Evolutionary conservation across 177 flowering plant genomes (phyloP).

Genomic region (Vitis hybrid): DNA sequence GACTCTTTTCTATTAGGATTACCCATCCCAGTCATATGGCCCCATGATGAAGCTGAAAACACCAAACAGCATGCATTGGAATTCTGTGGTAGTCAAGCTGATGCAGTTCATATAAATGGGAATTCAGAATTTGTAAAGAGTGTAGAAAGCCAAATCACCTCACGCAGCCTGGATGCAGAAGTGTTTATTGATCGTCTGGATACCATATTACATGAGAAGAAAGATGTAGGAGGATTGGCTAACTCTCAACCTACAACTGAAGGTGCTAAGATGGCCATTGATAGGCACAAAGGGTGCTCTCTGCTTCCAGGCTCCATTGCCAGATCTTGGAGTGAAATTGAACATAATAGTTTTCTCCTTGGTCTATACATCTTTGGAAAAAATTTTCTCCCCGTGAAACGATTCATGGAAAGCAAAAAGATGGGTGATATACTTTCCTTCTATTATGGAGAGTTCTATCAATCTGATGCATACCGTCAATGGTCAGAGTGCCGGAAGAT

Average conservation of each 20-base stretch:
- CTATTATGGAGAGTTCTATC: slow-evolving; percentile 50
- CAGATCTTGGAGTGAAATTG: slow-evolving; percentile 36
- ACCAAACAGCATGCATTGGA: slow-evolving; percentile 1
- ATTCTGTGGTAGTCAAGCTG: neutral
- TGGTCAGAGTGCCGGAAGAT: slow-evolving; percentile 40
- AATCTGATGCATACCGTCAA: slow-evolving; percentile 26
- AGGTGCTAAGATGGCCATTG: slow-evolving; percentile 5
- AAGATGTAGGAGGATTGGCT: neutral
- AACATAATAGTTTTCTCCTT: slow-evolving; percentile 34
- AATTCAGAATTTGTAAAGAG: slow-evolving; percentile 3
- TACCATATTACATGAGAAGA: neutral
- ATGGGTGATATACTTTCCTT: slow-evolving; percentile 38
- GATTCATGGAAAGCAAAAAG: slow-evolving; percentile 34
- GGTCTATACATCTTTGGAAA: slow-evolving; percentile 49
- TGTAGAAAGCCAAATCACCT: slow-evolving; percentile 9
- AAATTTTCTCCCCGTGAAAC: slow-evolving; percentile 34
- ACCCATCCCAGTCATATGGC: slow-evolving; percentile 31
- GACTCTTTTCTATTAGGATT: slow-evolving; percentile 14
- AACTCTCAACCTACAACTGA: slow-evolving; percentile 5
- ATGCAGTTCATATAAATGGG: slow-evolving; percentile 7
- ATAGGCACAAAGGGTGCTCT: slow-evolving; percentile 6
- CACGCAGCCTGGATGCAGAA: slow-evolving; percentile 6
- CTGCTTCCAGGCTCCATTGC: slow-evolving; percentile 26
- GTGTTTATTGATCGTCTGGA: neutral
- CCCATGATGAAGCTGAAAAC: slow-evolving; percentile 3